phyloP scores from a whole-genome alignment of 495 filamentous ascomycete genomes.

The Pseudotulostoma volvatum region DNA sequence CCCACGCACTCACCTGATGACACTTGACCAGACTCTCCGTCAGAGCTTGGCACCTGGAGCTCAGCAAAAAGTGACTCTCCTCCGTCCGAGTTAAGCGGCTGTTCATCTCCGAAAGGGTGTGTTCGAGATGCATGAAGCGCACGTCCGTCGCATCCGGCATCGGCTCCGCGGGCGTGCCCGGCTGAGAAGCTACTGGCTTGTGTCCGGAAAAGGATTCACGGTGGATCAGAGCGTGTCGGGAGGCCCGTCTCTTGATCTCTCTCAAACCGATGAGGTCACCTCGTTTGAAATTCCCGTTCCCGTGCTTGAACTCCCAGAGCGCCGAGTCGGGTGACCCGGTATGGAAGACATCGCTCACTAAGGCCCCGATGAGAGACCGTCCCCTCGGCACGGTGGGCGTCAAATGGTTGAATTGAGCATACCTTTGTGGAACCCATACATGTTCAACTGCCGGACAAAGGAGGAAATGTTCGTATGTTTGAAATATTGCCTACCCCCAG shows the following conservation, averaged over 20 bases:
- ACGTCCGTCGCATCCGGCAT: slow-evolving; percentile 63
- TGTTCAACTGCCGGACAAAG: slow-evolving; percentile 94
- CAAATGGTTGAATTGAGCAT: slow-evolving; percentile 8
- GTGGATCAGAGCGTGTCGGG: slow-evolving; percentile 85
- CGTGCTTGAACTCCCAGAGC: slow-evolving; percentile 98
- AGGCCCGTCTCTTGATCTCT: slow-evolving; percentile 95
- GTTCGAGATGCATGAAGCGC: slow-evolving; percentile 60
- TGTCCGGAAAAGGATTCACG: slow-evolving; percentile 78
- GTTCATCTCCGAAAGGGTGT: slow-evolving; percentile 66
- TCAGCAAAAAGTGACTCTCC: slow-evolving; percentile 63
- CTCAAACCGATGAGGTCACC: slow-evolving; percentile 82
- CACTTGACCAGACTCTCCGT: slow-evolving; percentile 66
- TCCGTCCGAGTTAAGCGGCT: slow-evolving; percentile 62
- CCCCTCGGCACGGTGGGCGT: not conserved
- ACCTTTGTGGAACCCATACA: slow-evolving; percentile 99
- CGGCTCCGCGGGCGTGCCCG: slow-evolving; percentile 70
- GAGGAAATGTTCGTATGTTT: slow-evolving; percentile 99
- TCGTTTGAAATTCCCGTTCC: slow-evolving; percentile 91
- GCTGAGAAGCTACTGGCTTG: slow-evolving; percentile 55
- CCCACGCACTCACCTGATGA: slow-evolving; percentile 46
- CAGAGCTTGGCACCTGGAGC: slow-evolving; percentile 63
- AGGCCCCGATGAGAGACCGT: slow-evolving; percentile 4
- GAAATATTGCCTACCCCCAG: slow-evolving; percentile 62
- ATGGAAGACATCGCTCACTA: slow-evolving; percentile 99
- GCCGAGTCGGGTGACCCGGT: slow-evolving; percentile 90